Base-by-base conservation (phyloP, 2,329 filamentous ascomycete genomes). In the Chalara sp. region DNA sequence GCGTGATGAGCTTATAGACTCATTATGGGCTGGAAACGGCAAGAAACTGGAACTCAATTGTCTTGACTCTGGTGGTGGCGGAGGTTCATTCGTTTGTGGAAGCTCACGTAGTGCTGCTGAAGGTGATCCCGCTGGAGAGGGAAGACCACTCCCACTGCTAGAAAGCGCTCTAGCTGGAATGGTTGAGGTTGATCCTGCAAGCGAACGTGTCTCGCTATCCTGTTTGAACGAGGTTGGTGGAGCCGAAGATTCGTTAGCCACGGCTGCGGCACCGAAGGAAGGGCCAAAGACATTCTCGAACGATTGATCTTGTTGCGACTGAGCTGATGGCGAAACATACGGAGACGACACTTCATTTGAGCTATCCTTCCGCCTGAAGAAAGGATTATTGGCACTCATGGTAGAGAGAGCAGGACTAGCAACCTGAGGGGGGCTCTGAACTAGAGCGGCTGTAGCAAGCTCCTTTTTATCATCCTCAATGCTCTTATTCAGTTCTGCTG, bases 211-310 rank as follows among this genome's bases (percentile, higher is more conserved):
- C 6, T 52, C 51, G 31, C 46, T 56, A 33, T 61, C 58, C 35
- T 76, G 76, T 61, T 81, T 77, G 71, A 89, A 87, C 5, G 80
- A 80, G 10, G 80, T 81, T 32, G 68, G 68, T 7, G 79, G 75
- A 73, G 72, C 44, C 66, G 67, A 63, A 32, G 62, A 62, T 46
- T 58, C 50, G 48, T 64, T 67, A 6, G 69, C 70, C 50, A 71
- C 64, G 55, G 69, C 69, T 10, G 71, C 65, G 37, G 69, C 60
- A 12, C 71, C 70, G 60, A 83, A 83, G 1, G 84, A 76, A 44
- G 84, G 83, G 2, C 89, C 89, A 67, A 95, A 96, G 43, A 96
- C 83, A 62, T 86, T 90, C 64, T 95, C 89, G 67, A 95, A 95
- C 4, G 84, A 83, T 68, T 79, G 83, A 57, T 88, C 84, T 51